Evolutionary conservation across 768 basidiomycete species (phyloP), one percentile per base, ranked within the genome.

Genomic region (Lentinula edodes): DNA sequence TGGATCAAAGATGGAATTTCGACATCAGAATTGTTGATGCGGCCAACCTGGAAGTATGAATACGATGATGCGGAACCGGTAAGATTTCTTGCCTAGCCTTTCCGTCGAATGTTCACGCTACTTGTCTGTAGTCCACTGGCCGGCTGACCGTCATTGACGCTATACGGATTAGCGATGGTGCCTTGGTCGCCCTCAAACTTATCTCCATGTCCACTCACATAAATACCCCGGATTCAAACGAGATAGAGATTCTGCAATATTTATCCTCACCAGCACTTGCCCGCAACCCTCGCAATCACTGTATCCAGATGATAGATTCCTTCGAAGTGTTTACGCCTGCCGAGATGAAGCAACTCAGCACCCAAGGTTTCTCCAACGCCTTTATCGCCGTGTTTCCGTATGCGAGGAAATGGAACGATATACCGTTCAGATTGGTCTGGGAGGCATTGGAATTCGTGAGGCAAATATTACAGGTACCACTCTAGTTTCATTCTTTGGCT

Each of bases 351-450:
- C 16, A 38, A 12, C 42, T 45, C 18, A 23, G 23, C 28, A 36
- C 32, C 16, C 32, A 32, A 9, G 51, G 46, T 13, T 50, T 35
- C n/a, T n/a, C 58, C 28, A 60, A 48, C n/a, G 58, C 46, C 15
- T 52, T 50, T 16, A 60, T 60, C 15, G 58, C 46, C 32, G 58
- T 60, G n/a, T 52, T 60, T 28, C 58, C 58, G n/a, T 52, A 35
- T 32, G 46, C 51, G 23, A 48, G 58, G 20, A 48, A n/a, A 13
- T 60, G 58, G 58, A 60, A n/a, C 28, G 51, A 60, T 36, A 32
- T 52, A 9, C 58, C 58, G 3, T 60, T 60, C 16, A 50, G 51
- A 28, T 28, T 60, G 45, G 58, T 35, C 7, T 48, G 46, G 46
- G 58, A 60, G 18, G 45, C n/a, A 1, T 42, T 60, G 35, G 46